phyloP scores from a whole-genome alignment of 1,284 basidiomycete genomes.

The Ustilago shanxiensis region DNA sequence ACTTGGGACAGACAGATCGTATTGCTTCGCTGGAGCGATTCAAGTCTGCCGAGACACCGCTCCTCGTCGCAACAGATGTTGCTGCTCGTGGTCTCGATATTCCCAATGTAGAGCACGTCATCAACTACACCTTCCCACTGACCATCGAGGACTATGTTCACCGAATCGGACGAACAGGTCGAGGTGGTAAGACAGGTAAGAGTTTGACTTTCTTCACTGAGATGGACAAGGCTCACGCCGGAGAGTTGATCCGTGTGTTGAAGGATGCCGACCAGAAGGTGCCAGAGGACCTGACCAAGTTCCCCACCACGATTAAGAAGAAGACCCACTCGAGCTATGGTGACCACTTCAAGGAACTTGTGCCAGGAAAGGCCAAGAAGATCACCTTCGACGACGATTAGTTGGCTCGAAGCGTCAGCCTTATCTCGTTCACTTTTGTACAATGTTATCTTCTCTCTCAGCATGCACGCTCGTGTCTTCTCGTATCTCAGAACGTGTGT shows the following conservation, averaged over 20 bases:
- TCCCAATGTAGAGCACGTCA: conserved; percentile 84
- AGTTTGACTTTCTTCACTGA: conserved; percentile 93
- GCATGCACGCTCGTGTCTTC: neutral
- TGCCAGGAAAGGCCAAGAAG: conserved; percentile 80
- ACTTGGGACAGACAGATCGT: conserved; percentile 87
- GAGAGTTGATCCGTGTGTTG: conserved; percentile 91
- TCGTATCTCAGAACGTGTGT: neutral
- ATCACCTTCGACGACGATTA: conserved; percentile 65
- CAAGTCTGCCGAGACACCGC: conserved; percentile 83
- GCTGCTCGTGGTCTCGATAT: conserved; percentile 97
- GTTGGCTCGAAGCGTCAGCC: neutral
- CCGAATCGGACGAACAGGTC: conserved; percentile 94
- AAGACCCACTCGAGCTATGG: conserved; percentile 81
- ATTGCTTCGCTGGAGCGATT: conserved; percentile 90
- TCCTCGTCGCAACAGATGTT: conserved; percentile 97
- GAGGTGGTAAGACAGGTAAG: conserved; percentile 90
- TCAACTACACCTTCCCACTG: conserved; percentile 91
- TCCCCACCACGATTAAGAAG: conserved; percentile 96
- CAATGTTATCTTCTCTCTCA: conserved; percentile 6
- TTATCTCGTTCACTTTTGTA: neutral
- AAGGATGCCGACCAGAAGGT: conserved; percentile 82
- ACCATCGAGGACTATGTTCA: conserved; percentile 84
- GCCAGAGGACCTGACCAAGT: conserved; percentile 84
- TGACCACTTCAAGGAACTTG: conserved; percentile 71
- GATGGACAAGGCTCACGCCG: conserved; percentile 79